These are phyloP conservation scores for Heliamphora exappendiculata DNA, from an alignment of 148 eudicot genomes.

Conservation along the genomic window DNA sequence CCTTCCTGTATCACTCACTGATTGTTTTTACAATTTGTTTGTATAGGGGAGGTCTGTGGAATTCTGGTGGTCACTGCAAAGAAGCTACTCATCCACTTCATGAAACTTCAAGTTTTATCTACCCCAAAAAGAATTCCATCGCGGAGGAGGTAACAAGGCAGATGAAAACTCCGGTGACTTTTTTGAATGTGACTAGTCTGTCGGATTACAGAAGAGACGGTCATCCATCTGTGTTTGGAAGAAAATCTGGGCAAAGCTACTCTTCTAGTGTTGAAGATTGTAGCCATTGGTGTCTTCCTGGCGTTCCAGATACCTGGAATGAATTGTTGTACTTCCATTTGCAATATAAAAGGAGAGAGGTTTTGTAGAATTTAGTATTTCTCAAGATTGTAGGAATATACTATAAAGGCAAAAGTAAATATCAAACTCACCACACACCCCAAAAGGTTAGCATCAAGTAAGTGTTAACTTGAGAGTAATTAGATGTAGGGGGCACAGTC, in stretches of 20 bases:
- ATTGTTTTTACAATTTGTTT: slow-evolving; percentile 14
- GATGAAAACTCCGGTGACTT: slow-evolving; percentile 69
- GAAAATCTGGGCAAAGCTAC: slow-evolving; percentile 24
- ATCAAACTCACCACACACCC: background rate
- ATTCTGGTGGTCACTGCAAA: slow-evolving; percentile 84
- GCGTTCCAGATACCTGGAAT: slow-evolving; percentile 92
- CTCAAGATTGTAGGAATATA: background rate
- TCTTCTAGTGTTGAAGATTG: slow-evolving; percentile 65
- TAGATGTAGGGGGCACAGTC: background rate
- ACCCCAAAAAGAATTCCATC: slow-evolving; percentile 53
- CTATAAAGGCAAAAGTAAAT: background rate
- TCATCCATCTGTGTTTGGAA: slow-evolving; percentile 81
- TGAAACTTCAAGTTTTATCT: slow-evolving; percentile 19
- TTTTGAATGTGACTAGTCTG: slow-evolving; percentile 53
- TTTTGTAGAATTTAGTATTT: background rate
- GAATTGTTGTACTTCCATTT: slow-evolving; percentile 62
- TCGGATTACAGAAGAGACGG: slow-evolving; percentile 80
- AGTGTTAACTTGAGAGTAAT: too few species aligned
- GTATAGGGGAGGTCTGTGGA: slow-evolving; percentile 85
- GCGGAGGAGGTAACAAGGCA: slow-evolving; percentile 45
- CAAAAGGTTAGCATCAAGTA: too few species aligned
- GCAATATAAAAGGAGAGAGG: slow-evolving; percentile 20
- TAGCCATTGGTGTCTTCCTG: slow-evolving; percentile 99
- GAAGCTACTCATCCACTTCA: slow-evolving; percentile 57
- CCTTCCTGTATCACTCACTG: background rate